Evolutionary conservation across 257 asterid genomes (phyloP), one percentile per base, ranked within the genome.

Genomic region (Primulina eburnea): DNA sequence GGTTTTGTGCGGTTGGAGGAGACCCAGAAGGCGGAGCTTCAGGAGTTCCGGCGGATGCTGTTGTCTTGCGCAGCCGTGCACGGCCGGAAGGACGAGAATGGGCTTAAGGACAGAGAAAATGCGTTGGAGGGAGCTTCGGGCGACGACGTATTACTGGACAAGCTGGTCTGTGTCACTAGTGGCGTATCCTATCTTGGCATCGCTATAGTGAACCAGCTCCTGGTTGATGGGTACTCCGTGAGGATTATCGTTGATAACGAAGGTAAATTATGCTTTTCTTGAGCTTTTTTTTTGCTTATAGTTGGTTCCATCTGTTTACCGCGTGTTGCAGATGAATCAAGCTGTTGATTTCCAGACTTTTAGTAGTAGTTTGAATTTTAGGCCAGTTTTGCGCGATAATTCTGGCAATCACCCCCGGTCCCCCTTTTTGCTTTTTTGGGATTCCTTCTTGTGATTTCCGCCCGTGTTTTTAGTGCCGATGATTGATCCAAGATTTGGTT

Each of bases 171-270:
- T 64, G 96, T 93, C 67, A 93, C 97, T 71, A 88, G 96, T 73
- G 96, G 96, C 73, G 96, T 89, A 7, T 93, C 97, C n/a, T 93
- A 77, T 71, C 84, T 87, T 68, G 99, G 97, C 2, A 81, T 86
- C 64, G 92, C 97, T 20, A 71, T 93, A 40, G 95, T 90, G 16
- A 93, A 89, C 64, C 96, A 86, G 72, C 99, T 93, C 69, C 81
- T 89, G 4, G 83, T 86, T 78, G 84, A 76, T 76, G 99, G 99
- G 1, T 90, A 93, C 82, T 89, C 89, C 59, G 96, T 93, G 4
- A 94, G 97, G 11, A 80, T 91, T 80, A 80, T 90, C 72, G 90
- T 90, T 8, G 86, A 86, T 61, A 89, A 82, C 56, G 80, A 89
- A 93, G 99, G 99, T 92, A 26, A 63, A 9, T 61, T 35, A 4